A percentile compares a stretch with the other conserved stretches of the same genome.
Conservation (phyloP, 768 basidiomycete genomes). For the Termitomyces sp. region DNA sequence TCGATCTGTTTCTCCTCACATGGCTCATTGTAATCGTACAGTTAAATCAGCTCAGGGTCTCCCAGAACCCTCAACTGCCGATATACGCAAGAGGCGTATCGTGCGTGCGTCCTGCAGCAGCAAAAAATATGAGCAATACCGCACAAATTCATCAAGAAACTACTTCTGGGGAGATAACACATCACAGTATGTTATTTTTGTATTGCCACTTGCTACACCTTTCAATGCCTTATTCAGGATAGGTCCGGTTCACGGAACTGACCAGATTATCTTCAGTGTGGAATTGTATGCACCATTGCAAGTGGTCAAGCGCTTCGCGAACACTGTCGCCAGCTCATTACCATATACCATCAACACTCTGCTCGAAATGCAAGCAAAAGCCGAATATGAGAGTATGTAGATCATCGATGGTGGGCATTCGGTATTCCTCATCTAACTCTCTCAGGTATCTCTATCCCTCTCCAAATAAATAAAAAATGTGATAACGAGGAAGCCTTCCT, state of each 20-base stretch:
- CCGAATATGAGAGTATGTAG: constrained; percentile 8
- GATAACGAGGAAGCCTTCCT: background rate
- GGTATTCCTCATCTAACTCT: background rate
- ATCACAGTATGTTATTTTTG: constrained; percentile 10
- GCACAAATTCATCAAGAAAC: constrained; percentile 2
- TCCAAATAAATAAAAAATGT: background rate
- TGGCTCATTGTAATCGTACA: background rate
- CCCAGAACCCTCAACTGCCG: background rate
- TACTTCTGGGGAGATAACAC: constrained; percentile 15
- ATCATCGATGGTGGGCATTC: background rate
- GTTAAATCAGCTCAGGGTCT: constrained; percentile 12
- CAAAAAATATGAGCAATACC: background rate
- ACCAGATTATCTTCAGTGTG: constrained; percentile 15
- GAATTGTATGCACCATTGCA: constrained; percentile 4
- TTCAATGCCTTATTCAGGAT: constrained; percentile 10
- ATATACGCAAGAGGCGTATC: background rate
- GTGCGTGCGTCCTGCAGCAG: constrained; percentile 14
- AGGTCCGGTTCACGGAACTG: constrained; percentile 13
- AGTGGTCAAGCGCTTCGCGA: constrained; percentile 3
- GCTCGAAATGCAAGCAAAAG: constrained; percentile 15
- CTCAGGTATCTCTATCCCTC: constrained; percentile 1
- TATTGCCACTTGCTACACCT: background rate
- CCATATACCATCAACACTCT: constrained; percentile 13
- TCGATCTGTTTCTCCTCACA: background rate
- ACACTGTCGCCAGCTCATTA: constrained; percentile 13